Percentiles rank a stretch among this genome's conserved stretches.
These are phyloP conservation scores for Kuraishia ogatae DNA, from an alignment of 805 yeast species.

Conservation along the genomic window DNA sequence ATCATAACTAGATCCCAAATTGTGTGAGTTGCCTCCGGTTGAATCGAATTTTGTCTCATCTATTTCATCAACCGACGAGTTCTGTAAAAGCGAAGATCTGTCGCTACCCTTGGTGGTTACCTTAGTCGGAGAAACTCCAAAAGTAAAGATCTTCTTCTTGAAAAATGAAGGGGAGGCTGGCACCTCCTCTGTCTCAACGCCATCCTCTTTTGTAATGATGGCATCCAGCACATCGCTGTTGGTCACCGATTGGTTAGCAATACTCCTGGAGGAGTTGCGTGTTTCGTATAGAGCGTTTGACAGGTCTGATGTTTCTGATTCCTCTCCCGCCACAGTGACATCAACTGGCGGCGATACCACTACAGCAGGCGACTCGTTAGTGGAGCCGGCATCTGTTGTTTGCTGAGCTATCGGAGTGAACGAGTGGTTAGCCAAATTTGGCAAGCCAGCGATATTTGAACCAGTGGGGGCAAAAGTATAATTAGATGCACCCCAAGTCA, in stretches of 20 bases:
- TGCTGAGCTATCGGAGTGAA: not conserved
- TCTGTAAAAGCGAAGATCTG: conserved; percentile 7
- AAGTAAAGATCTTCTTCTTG: conserved; percentile 24
- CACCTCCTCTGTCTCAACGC: conserved; percentile 3
- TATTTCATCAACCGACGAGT: conserved; percentile 8
- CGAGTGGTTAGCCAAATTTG: not conserved
- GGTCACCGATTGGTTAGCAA: not conserved
- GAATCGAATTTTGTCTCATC: conserved; percentile 1
- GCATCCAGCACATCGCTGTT: not conserved
- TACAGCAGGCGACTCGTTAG: not conserved
- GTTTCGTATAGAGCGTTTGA: not conserved
- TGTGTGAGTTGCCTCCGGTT: not conserved
- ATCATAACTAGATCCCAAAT: not conserved
- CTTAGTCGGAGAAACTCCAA: conserved; percentile 27
- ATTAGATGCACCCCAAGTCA: not conserved
- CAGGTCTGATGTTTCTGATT: not conserved
- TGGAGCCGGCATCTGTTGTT: not conserved
- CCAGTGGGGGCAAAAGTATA: not conserved
- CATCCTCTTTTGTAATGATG: not conserved
- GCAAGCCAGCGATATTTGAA: not conserved
- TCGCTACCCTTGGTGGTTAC: conserved; percentile 14
- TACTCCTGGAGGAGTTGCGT: not conserved
- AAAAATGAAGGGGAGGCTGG: conserved; percentile 29
- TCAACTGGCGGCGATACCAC: not conserved
- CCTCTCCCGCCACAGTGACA: not conserved